Evolutionary conservation across 2,329 filamentous ascomycete species (phyloP).

Genomic region (Akanthomyces dipterigenus): DNA sequence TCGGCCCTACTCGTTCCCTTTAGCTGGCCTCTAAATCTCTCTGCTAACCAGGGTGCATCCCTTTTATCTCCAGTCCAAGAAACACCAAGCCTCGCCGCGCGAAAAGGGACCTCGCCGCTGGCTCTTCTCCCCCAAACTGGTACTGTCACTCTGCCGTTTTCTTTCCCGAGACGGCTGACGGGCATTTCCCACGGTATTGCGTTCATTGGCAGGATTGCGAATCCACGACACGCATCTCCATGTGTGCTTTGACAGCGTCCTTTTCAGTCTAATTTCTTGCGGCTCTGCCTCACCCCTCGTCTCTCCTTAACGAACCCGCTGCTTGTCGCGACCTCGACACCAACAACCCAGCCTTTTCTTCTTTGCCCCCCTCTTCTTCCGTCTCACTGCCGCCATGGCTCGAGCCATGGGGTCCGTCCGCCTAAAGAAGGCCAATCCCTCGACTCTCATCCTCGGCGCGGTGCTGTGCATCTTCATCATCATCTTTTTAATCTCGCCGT

Average conservation of each 20-base stretch:
- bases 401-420: slow-evolving; percentile 58
- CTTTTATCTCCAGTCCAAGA: slow-evolving; percentile 3
- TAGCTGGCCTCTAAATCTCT: slow-evolving; percentile 13
- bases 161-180: slow-evolving; percentile 2
- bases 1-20: not conserved
- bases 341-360: not conserved
- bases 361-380: not conserved
- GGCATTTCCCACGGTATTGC: not conserved
- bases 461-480: slow-evolving; percentile 68
- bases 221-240: not conserved
- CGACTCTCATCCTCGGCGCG: slow-evolving; percentile 65
- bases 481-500: slow-evolving; percentile 52
- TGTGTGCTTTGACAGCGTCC: not conserved
- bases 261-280: not conserved
- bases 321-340: slow-evolving; percentile 1
- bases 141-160: not conserved
- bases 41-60: not conserved
- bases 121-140: not conserved
- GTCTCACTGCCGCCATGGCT: slow-evolving; percentile 36
- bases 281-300: not conserved
- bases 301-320: not conserved
- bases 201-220: not conserved
- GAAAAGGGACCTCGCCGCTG: not conserved
- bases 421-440: slow-evolving; percentile 72
- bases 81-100: not conserved